Evolutionary conservation across 2,329 filamentous ascomycete species (phyloP), one percentile per base, ranked within the genome.

Genomic region (Fusarium xyrophilum): DNA sequence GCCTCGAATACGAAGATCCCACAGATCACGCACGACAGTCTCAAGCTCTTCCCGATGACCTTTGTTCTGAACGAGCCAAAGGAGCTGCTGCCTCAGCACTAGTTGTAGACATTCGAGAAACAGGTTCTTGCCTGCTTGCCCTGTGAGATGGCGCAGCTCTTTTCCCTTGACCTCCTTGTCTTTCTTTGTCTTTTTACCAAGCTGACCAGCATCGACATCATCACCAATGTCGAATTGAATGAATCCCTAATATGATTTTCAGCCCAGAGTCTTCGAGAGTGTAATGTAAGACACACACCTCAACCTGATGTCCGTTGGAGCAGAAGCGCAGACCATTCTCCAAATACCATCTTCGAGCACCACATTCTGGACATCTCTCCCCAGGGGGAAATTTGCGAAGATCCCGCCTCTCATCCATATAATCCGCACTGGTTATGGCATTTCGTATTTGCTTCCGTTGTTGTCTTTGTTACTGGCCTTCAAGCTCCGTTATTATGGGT

Each of bases 101-200:
- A 97, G 82, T 78, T 98, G 95, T 62, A 96, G 86, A 67, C 88
- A 91, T 76, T 97, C 91, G 36, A 98, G 83, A 76, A 92, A 97
- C 27, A 97, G 85, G 67, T 91, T 88, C 68, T 89, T 88, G 17
- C 91, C 95, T 55, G 88, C 85, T 47, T 86, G 82, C 42, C 94
- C 94, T 9, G 78, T 78, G 51, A 92, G 82, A 74, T 89, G 85
- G 61, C 82, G 82, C 48, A 82, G 82, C 47, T 84, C 80, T 48
- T 82, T 86, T 73, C 86, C 82, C 54, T 82, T 82, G 27, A 80
- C 77, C 73, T 88, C 86, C 67, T 86, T 89, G 76, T 88, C 86
- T 65, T 84, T 85, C 60, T 86, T 84, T 19, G 81, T 74, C 42
- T 84, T 82, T 23, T 79, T 81, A 60, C 91, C 87, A 72, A 86